Evolutionary conservation across 176 grass and related monocot species (phyloP).

Genomic region (Oryza meyeriana): DNA sequence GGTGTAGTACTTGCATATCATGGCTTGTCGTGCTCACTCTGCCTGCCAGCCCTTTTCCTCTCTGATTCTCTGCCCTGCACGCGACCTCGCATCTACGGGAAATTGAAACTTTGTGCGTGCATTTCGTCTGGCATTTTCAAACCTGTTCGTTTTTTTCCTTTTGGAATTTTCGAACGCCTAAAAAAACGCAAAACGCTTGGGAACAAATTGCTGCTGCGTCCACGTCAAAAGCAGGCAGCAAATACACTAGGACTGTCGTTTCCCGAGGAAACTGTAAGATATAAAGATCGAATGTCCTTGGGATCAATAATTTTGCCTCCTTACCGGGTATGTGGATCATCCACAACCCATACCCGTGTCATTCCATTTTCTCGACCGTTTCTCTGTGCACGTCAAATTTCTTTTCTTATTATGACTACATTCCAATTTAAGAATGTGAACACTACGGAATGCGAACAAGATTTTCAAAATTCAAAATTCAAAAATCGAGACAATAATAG

Average conservation of each 20-base stretch:
- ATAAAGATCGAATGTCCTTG: slow-evolving; percentile 31
- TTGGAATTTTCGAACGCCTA: background rate
- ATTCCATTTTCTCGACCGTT: background rate
- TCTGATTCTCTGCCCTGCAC: background rate
- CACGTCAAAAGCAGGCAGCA: background rate
- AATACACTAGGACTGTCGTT: background rate
- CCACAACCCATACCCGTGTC: too few species aligned
- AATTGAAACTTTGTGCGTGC: background rate
- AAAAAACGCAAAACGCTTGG: background rate
- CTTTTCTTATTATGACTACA: too few species aligned
- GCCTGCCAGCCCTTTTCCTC: background rate
- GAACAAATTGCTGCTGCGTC: background rate
- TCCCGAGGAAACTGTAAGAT: slow-evolving; percentile 15
- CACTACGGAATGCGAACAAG: background rate
- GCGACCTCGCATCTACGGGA: background rate
- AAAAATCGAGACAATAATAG: background rate
- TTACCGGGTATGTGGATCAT: slow-evolving; percentile 17
- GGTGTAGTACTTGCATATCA: background rate
- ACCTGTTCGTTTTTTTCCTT: background rate
- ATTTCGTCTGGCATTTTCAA: background rate
- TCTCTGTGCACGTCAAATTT: too few species aligned
- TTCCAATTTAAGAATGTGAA: too few species aligned
- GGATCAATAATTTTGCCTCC: slow-evolving; percentile 21
- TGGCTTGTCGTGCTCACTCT: background rate
- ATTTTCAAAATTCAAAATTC: background rate